Base-by-base conservation (phyloP, 768 basidiomycete genomes). In the Psilocybe cyanescens region DNA sequence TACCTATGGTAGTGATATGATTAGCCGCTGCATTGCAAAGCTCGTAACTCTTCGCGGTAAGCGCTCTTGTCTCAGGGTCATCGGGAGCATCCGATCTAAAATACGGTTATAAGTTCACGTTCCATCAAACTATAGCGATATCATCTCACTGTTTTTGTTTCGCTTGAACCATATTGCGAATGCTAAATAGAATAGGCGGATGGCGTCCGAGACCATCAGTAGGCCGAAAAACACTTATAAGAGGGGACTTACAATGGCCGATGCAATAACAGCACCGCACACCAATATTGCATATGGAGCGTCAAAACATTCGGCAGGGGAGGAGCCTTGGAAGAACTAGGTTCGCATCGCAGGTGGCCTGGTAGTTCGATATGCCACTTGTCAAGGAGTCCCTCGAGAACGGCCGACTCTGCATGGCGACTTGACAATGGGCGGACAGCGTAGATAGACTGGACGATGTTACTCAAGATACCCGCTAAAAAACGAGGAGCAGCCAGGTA, bases 211-310 rank as follows among this genome's bases (percentile, higher is more conserved):
- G 9, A 35, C 11, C 3, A 24, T 70, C 55, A 68, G n/a, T 14
- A 31, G 2, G 39, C 24, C 14, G 31, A 12, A 35, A 59, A 29
- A 47, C n/a, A 56, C 41, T 11, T 44, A 44, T 44, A 47, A 41
- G 57, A 24, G 19, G 51, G 19, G 24, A 78, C 89, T 76, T 71
- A 92, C 90, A 92, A 92, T 9, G 91, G 91, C 16, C 91, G 84
- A 71, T 93, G 91, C 53, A 93, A 74, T 30, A 94, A 70, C 33
- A 94, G 71, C 24, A 88, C 85, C 9, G 90, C 84, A 69, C 89
- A 91, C 92, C 92, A 94, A 68, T 92, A 93, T 68, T 91, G 89
- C 90, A 93, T 89, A 69, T 93, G 91, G 53, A 94, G 75, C 44
- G 88, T 89, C 58, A 93, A 74, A 28, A 91, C 75, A 65, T 91